A percentile compares a stretch with the other conserved stretches of the same genome.
phyloP scores from a whole-genome alignment of 2,329 filamentous ascomycete species.

The Cladophialophora immunda region DNA sequence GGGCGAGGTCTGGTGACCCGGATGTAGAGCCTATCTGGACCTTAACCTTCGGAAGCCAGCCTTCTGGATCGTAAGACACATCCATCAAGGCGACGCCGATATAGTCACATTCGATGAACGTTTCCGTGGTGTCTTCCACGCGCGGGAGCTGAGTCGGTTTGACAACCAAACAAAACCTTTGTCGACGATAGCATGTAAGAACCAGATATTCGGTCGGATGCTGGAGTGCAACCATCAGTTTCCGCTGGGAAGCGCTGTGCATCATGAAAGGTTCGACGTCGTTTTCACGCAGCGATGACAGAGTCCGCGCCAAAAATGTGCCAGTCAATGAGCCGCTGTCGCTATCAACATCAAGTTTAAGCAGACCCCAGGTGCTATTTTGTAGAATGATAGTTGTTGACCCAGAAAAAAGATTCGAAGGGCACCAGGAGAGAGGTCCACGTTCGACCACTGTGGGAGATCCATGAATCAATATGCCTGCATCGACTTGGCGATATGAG shows the following conservation, averaged over 20 bases:
- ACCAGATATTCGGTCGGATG: too few relatives aligned
- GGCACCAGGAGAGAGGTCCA: constrained; percentile 14
- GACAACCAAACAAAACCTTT: too few relatives aligned
- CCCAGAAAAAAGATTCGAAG: constrained; percentile 6
- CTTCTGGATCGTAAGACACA: too few relatives aligned
- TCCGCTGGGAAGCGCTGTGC: neutral
- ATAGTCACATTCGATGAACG: too few relatives aligned
- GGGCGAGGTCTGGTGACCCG: too few relatives aligned
- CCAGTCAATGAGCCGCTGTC: neutral
- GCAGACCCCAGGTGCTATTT: neutral
- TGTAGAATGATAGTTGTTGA: neutral
- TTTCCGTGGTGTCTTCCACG: too few relatives aligned
- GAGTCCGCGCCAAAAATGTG: neutral
- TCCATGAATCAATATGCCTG: constrained; percentile 7
- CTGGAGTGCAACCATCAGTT: too few relatives aligned
- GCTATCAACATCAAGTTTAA: neutral
- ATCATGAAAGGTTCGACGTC: constrained; percentile 5
- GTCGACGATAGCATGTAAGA: too few relatives aligned
- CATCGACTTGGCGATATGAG: neutral
- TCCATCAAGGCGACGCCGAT: too few relatives aligned
- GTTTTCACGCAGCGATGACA: neutral
- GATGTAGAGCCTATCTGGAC: too few relatives aligned
- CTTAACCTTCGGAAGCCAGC: too few relatives aligned
- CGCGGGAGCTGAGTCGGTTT: too few relatives aligned
- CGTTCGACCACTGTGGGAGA: neutral